Conservation (phyloP, 768 basidiomycete genomes). For the Guyanaporus albipodus region DNA sequence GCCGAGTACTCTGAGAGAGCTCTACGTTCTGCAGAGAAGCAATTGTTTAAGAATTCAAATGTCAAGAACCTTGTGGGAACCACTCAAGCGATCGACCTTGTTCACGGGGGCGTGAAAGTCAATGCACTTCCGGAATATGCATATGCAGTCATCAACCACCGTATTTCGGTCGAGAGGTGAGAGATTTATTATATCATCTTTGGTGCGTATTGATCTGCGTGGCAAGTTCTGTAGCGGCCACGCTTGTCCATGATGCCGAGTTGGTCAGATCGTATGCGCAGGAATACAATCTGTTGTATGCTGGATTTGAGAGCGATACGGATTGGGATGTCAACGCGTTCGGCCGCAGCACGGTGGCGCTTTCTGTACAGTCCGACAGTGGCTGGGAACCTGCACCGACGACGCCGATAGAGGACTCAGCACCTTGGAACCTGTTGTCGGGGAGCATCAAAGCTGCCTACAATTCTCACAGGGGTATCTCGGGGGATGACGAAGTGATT, state of each 20-base stretch:
- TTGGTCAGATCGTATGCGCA: constrained; percentile 23
- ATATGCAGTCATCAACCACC: constrained; percentile 34
- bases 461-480: too few relatives aligned
- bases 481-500: too few relatives aligned
- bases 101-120: constrained; percentile 41
- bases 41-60: constrained; percentile 36
- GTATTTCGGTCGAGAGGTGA: constrained; percentile 46
- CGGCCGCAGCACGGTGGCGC: too few relatives aligned
- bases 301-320: too few relatives aligned
- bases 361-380: constrained; percentile 35
- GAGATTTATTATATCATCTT: constrained; percentile 4
- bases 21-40: constrained; percentile 48
- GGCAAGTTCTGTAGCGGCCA: too few relatives aligned
- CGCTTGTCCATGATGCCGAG: constrained; percentile 19
- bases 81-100: constrained; percentile 34
- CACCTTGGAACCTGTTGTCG: constrained; percentile 39
- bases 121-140: constrained; percentile 45
- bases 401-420: constrained; percentile 35
- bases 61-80: constrained; percentile 34
- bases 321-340: too few relatives aligned
- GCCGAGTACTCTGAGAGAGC: constrained; percentile 49
- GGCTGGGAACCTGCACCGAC: constrained; percentile 41
- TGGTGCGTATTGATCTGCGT: background rate
- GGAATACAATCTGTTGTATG: too few relatives aligned
- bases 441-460: constrained; percentile 38